phyloP scores from a whole-genome alignment of 1,139 yeast species.

The Nakaseomyces nivariensis region DNA sequence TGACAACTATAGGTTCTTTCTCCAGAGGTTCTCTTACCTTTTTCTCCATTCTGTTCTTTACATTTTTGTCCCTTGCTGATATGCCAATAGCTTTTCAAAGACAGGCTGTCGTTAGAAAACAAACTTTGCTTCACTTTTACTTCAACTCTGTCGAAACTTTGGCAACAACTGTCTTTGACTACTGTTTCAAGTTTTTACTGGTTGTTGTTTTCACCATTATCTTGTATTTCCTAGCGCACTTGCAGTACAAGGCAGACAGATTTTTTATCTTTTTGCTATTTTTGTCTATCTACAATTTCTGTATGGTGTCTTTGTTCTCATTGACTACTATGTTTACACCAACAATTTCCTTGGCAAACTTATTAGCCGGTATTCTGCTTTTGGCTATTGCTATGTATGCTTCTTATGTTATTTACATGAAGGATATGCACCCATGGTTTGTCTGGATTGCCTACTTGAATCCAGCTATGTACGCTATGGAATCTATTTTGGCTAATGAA shows the following conservation, averaged over 20 bases:
- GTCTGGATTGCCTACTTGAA: constrained; percentile 47
- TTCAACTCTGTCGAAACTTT: constrained; percentile 43
- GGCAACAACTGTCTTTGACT: constrained; percentile 34
- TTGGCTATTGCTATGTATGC: constrained; percentile 40
- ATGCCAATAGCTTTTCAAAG: constrained; percentile 38
- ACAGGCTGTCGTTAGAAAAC: constrained; percentile 41
- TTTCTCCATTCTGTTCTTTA: constrained; percentile 41
- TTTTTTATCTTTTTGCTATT: constrained; percentile 41
- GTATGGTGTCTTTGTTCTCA: constrained; percentile 36
- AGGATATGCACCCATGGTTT: constrained; percentile 49
- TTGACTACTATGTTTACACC: constrained; percentile 37
- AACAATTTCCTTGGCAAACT: constrained; percentile 39
- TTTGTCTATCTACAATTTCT: constrained; percentile 30
- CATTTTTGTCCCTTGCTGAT: constrained; percentile 41
- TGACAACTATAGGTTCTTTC: constrained; percentile 37
- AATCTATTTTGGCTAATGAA: constrained; percentile 40
- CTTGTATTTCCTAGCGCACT: constrained; percentile 40
- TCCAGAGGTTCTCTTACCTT: constrained; percentile 45
- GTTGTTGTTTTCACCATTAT: constrained; percentile 35
- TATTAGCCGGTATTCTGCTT: constrained; percentile 39
- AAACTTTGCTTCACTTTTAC: constrained; percentile 39
- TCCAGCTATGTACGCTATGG: constrained; percentile 44
- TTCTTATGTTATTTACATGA: constrained; percentile 43
- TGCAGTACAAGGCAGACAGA: constrained; percentile 40
- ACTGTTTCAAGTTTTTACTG: constrained; percentile 35